Conservation (phyloP, 108 stramenopile species). For the Pseudonitzschia delicatissima region DNA sequence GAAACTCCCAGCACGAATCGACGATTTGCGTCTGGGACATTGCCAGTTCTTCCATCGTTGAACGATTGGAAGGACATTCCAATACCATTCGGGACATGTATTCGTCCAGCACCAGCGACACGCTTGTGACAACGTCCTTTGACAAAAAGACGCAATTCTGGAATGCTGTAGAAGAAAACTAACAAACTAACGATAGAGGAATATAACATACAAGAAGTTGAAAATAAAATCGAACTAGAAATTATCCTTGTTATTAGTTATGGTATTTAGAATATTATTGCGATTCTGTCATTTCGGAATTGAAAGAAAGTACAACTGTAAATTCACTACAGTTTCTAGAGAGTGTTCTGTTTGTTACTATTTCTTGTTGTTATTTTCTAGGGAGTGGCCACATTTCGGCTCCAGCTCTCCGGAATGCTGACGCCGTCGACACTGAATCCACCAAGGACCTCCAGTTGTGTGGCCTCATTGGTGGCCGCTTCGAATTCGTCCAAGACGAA, state of each 20-base stretch:
- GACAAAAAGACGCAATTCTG: conserved; percentile 75
- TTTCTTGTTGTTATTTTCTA: too few species aligned
- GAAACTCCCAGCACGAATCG: conserved; percentile 74
- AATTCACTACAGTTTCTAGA: neutral
- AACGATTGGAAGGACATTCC: conserved; percentile 60
- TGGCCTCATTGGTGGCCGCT: conserved; percentile 26
- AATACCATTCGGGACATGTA: conserved; percentile 66
- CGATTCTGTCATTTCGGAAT: too few species aligned
- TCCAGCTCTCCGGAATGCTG: conserved; percentile 38
- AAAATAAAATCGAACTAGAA: too few species aligned
- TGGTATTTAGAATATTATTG: too few species aligned
- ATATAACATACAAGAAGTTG: conserved; percentile 14
- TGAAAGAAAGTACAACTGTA: neutral
- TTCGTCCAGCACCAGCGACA: conserved; percentile 55
- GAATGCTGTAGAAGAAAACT: conserved; percentile 21
- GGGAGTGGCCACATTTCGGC: conserved; percentile 35
- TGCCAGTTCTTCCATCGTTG: conserved; percentile 64
- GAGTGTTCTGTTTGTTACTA: too few species aligned
- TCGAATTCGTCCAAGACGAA: conserved; percentile 37
- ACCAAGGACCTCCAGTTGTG: conserved; percentile 38
- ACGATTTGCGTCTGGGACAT: conserved; percentile 80
- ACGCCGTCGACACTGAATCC: conserved; percentile 34
- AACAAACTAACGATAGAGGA: conserved; percentile 28
- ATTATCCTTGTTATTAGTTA: too few species aligned
- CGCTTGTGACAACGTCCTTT: conserved; percentile 73